Base-by-base conservation (phyloP, 305 asterid species). In the Stenogyne calaminthoides region DNA sequence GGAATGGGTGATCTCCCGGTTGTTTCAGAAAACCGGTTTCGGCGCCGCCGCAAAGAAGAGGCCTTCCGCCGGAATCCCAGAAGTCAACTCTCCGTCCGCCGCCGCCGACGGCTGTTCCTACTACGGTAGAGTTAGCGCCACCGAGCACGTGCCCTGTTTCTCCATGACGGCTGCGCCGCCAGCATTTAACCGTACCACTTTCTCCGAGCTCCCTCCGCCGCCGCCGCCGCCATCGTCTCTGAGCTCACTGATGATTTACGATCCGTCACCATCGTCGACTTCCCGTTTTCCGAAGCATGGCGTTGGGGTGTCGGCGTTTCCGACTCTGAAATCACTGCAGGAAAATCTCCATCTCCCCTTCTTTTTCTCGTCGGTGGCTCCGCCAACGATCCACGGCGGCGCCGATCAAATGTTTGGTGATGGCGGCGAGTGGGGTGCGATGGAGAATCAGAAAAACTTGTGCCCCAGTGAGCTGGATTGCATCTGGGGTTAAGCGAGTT, bases 61-160 rank as follows among this genome's bases (percentile, higher is more conserved):
- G 76, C 64, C 46, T 9, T 37, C 71, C 20, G 49, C 67, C 40
- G 62, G 74, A 6, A 59, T 63, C 27, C 51, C 83, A 0, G 90
- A 89, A 9, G 83, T 76, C 15, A 78, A 80, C 72, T 86, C 96
- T 7, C 83, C 90, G 6, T 60, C 75, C 57, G 42, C 72, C 54
- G 6, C 56, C 56, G 0, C 19, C 40, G 75, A 70, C 63, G 12
- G 67, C 66, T 49, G 40, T 9, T 60, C 69, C 52, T 64, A 73
- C 71, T 42, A 73, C 19, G 27, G 29, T 34, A 52, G 27, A 60
- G 56, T 51, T 27, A 40, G 63, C 67, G 18, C 68, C 78, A 5
- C 77, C 2, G 91, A 88, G 97, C 97, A 92, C 96, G 97, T 92
- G 96, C 77, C 97, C 96, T 92, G 97, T 87, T 92, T 92, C 97